Conservation (phyloP, 116 monocot genomes). For the Thalassia testudinum region DNA sequence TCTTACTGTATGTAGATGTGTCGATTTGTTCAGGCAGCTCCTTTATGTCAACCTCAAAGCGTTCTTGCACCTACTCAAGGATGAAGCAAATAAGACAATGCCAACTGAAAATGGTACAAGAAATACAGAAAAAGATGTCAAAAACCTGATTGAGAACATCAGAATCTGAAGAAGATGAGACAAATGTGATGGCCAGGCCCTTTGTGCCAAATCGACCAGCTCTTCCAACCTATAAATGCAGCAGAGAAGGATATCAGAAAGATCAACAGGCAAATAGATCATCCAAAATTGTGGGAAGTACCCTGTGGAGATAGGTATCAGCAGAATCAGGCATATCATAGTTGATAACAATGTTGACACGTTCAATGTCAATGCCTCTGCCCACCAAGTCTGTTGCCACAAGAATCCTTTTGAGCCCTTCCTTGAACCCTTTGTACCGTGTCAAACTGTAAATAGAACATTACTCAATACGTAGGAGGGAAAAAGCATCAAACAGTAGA, state of each 20-base stretch:
- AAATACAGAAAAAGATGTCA: background rate
- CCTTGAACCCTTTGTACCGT: conserved; percentile 95
- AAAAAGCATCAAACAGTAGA: too few relatives aligned
- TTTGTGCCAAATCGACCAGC: conserved; percentile 98
- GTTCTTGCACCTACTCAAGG: conserved; percentile 99
- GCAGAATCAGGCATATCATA: conserved; percentile 99
- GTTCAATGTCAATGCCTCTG: conserved; percentile 97
- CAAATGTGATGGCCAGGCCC: conserved; percentile 94
- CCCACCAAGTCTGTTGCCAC: conserved; percentile 98
- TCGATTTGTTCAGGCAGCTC: conserved; percentile 97
- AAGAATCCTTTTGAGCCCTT: conserved; percentile 95
- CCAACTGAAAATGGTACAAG: too few relatives aligned
- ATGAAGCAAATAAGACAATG: too few relatives aligned
- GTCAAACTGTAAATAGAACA: conserved; percentile 56
- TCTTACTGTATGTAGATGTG: conserved; percentile 97
- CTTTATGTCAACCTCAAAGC: conserved; percentile 99
- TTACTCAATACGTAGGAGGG: too few relatives aligned
- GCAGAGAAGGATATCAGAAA: too few relatives aligned
- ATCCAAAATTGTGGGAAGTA: too few relatives aligned
- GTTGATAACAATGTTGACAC: conserved; percentile 98
- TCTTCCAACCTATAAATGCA: conserved; percentile 56
- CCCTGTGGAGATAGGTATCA: conserved; percentile 96
- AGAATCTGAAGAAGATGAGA: conserved; percentile 78
- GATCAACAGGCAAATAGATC: background rate
- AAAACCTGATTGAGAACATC: conserved; percentile 91